These are phyloP conservation scores for Exobasidium cylindrosporum DNA, from an alignment of 1,284 basidiomycete species.

Conservation along the genomic window DNA sequence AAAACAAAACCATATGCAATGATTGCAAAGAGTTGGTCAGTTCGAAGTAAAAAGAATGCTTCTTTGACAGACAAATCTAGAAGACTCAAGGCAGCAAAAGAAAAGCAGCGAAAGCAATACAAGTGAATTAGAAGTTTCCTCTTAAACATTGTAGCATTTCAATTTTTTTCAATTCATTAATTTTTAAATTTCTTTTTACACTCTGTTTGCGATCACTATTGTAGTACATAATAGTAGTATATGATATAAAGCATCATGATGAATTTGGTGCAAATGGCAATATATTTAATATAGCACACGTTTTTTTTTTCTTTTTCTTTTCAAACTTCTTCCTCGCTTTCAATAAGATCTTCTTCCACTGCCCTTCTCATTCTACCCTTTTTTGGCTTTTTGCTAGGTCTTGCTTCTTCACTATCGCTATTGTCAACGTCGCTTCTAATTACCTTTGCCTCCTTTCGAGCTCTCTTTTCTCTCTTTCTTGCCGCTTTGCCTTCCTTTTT, in stretches of 20 bases:
- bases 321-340: slow-evolving; percentile 44
- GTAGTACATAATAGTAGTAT: neutral
- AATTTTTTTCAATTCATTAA: neutral
- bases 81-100: slow-evolving; percentile 43
- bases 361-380: slow-evolving; percentile 20
- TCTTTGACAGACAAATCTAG: slow-evolving; percentile 48
- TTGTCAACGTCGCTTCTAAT: slow-evolving; percentile 9
- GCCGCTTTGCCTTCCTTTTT: neutral
- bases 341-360: slow-evolving; percentile 34
- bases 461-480: slow-evolving; percentile 14
- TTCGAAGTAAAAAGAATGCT: slow-evolving; percentile 51
- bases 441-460: slow-evolving; percentile 6
- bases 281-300: slow-evolving; percentile 1
- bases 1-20: slow-evolving; percentile 51
- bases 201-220: neutral
- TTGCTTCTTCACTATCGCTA: slow-evolving; percentile 17
- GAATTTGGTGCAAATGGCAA: too few relatives aligned
- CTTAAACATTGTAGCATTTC: slow-evolving; percentile 24
- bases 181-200: neutral
- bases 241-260: too few relatives aligned
- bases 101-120: slow-evolving; percentile 42
- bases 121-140: too few relatives aligned
- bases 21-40: slow-evolving; percentile 44
- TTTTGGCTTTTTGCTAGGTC: slow-evolving; percentile 24
- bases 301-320: too few relatives aligned